phyloP scores from a whole-genome alignment of 257 asterid genomes.

The Ajuga chamaepitys region DNA sequence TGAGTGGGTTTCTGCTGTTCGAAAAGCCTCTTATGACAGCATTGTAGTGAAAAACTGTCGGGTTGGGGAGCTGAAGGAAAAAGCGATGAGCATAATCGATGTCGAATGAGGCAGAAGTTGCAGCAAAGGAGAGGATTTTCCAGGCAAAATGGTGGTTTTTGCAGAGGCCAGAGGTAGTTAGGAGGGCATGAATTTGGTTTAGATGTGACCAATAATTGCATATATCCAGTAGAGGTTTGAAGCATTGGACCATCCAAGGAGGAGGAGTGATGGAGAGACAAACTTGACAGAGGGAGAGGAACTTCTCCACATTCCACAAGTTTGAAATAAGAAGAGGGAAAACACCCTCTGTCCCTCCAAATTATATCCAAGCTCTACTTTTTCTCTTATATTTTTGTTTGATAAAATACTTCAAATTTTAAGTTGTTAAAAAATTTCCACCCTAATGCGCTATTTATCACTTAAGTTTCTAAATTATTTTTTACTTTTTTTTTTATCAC shows the following conservation, averaged over 20 bases:
- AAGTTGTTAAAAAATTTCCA: too few relatives aligned
- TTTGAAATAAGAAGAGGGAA: too few relatives aligned
- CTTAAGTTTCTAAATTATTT: too few relatives aligned
- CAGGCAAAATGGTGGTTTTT: constrained; percentile 28
- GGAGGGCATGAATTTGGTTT: constrained; percentile 50
- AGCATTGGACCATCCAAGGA: constrained; percentile 19
- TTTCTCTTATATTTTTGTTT: too few relatives aligned
- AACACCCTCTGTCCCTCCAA: too few relatives aligned
- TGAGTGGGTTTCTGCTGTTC: constrained; percentile 35
- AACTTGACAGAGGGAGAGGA: too few relatives aligned
- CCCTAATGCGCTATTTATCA: too few relatives aligned
- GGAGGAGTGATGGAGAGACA: not conserved
- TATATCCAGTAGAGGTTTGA: constrained; percentile 25
- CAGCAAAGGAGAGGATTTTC: constrained; percentile 40
- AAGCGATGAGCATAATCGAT: constrained; percentile 38
- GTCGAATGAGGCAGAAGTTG: constrained; percentile 28
- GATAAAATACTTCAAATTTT: too few relatives aligned
- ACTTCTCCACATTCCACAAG: too few relatives aligned
- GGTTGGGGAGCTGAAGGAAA: constrained; percentile 37
- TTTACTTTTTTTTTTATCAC: too few relatives aligned
- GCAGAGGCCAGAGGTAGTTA: constrained; percentile 44
- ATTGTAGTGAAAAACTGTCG: constrained; percentile 46
- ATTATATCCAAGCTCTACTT: too few relatives aligned
- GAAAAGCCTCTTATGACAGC: constrained; percentile 53
- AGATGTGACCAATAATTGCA: constrained; percentile 42